A percentile compares a stretch with the other conserved stretches of the same genome.
Evolutionary conservation across 1,284 basidiomycete genomes (phyloP).

Genomic region (Tilletia setariae): DNA sequence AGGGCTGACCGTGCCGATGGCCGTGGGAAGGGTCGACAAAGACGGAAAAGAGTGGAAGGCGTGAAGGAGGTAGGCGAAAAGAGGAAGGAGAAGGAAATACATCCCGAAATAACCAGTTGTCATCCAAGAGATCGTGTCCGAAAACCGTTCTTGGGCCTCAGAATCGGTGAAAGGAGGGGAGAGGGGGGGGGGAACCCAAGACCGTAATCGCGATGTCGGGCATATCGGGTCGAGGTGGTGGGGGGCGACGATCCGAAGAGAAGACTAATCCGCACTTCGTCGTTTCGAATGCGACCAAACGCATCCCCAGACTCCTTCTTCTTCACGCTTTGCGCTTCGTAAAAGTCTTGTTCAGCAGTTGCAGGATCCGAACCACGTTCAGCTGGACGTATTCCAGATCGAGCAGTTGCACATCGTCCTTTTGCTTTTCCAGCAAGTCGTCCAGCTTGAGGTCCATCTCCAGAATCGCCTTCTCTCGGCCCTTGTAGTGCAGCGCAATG

Average conservation of each 20-base stretch:
- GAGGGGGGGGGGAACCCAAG: no score
- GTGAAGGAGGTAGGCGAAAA: constrained; percentile 2
- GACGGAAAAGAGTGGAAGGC: no score
- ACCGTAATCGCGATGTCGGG: no score
- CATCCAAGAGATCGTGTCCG: no score
- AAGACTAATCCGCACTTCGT: no score
- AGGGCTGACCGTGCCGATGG: no score
- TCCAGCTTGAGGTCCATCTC: constrained; percentile 99
- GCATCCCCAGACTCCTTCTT: not conserved
- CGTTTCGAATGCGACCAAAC: not conserved
- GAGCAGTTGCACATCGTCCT: constrained; percentile 90
- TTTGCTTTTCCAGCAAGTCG: constrained; percentile 95
- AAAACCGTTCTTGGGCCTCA: no score
- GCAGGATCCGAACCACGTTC: constrained; percentile 90
- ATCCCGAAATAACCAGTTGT: no score
- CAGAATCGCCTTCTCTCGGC: constrained; percentile 95
- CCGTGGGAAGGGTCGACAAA: no score
- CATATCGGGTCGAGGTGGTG: no score
- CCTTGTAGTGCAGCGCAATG: constrained; percentile 97
- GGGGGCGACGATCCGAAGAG: no score
- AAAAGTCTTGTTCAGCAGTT: constrained; percentile 60
- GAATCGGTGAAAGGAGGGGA: no score
- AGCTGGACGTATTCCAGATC: constrained; percentile 97
- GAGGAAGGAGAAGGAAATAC: constrained; percentile 3
- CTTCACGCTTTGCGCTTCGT: constrained; percentile 27